Conservation (phyloP, 2,329 filamentous ascomycete genomes). For the Colletotrichum limetticola region DNA sequence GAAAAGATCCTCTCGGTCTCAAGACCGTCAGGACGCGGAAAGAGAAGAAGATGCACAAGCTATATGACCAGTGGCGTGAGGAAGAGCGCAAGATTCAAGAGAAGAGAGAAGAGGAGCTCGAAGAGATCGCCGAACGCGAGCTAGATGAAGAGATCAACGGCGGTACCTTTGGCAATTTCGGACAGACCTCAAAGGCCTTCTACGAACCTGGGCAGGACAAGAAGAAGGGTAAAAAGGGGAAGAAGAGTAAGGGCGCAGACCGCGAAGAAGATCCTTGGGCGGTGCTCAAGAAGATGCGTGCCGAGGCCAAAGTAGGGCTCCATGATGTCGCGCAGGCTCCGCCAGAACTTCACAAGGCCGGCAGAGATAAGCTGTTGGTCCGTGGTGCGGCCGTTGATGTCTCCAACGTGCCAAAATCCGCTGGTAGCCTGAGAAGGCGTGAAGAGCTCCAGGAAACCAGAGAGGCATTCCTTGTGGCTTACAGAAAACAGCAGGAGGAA, state of each 20-base stretch:
- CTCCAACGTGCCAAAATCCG: slow-evolving; percentile 49
- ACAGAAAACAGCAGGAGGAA: slow-evolving; percentile 48
- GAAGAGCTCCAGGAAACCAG: slow-evolving; percentile 50
- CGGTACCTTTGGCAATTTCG: slow-evolving; percentile 48
- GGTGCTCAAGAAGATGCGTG: slow-evolving; percentile 74
- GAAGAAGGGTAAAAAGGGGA: slow-evolving; percentile 55
- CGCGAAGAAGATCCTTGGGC: slow-evolving; percentile 81
- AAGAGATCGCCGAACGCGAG: slow-evolving; percentile 71
- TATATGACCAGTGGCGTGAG: slow-evolving; percentile 81
- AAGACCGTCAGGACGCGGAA: slow-evolving; percentile 82
- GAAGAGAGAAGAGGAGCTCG: slow-evolving; percentile 72
- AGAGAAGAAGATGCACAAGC: slow-evolving; percentile 83
- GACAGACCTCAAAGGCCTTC: slow-evolving; percentile 48
- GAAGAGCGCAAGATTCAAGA: slow-evolving; percentile 73
- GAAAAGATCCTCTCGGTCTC: slow-evolving; percentile 71
- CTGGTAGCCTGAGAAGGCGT: slow-evolving; percentile 51
- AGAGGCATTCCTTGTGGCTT: slow-evolving; percentile 50
- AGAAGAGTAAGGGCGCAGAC: slow-evolving; percentile 51
- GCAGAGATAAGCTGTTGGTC: slow-evolving; percentile 46
- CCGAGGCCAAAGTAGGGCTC: slow-evolving; percentile 61
- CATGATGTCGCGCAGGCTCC: slow-evolving; percentile 78
- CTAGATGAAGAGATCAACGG: slow-evolving; percentile 67
- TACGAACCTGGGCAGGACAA: slow-evolving; percentile 55
- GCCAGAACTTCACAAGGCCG: slow-evolving; percentile 71
- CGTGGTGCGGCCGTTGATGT: slow-evolving; percentile 48